phyloP scores from a whole-genome alignment of 306 rosid species.

The Fagus sylvatica region DNA sequence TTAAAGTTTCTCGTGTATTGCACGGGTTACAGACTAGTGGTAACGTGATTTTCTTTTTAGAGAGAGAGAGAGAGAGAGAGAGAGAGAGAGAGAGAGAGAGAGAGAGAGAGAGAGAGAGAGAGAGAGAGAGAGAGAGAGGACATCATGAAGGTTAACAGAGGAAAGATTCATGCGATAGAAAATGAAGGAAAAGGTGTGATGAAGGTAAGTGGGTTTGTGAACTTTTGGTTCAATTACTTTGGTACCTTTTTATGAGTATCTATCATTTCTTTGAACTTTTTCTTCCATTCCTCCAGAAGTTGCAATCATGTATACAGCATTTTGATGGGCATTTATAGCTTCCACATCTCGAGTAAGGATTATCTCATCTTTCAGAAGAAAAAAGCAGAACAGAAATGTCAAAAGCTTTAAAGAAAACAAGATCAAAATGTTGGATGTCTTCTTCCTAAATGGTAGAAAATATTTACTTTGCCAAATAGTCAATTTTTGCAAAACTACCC shows the following conservation, averaged over 20 bases:
- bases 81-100: too few species aligned
- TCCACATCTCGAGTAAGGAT: not conserved
- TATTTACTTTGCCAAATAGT: too few species aligned
- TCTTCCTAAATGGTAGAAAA: too few species aligned
- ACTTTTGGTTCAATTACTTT: constrained; percentile 2
- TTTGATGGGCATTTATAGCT: not conserved
- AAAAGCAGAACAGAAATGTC: not conserved
- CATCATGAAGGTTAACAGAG: constrained; percentile 1
- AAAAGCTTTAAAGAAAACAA: not conserved
- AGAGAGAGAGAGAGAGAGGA: not conserved
- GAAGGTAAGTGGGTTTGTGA: not conserved
- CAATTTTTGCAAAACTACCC: too few species aligned
- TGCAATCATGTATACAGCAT: constrained; percentile 15
- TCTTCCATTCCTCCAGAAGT: constrained; percentile 14
- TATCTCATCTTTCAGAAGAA: not conserved
- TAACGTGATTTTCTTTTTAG: too few species aligned
- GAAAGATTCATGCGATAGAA: not conserved
- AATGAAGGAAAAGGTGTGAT: not conserved
- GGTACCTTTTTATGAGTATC: not conserved
- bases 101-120: too few species aligned
- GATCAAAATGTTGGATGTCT: too few species aligned
- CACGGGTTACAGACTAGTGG: too few species aligned
- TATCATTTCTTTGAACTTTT: not conserved
- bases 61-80: too few species aligned
- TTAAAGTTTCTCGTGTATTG: too few species aligned